Conservation (phyloP, 176 grass and related monocot species). For the Avena insularis region DNA sequence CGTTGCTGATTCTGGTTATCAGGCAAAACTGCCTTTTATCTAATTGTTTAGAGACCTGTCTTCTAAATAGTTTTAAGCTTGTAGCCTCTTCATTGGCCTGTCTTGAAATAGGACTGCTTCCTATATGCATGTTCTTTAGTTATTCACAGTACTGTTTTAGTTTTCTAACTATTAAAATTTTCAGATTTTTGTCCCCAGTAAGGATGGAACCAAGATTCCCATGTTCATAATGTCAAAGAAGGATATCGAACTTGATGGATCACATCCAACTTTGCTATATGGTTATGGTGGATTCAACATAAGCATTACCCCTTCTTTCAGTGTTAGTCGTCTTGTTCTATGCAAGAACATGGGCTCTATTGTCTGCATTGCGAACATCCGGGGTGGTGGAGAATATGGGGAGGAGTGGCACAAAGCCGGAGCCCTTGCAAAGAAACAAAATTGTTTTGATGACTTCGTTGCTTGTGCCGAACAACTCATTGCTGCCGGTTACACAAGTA, state of each 20-base stretch:
- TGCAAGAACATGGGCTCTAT: slow-evolving; percentile 73
- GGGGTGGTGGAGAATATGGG: slow-evolving; percentile 96
- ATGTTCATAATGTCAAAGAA: slow-evolving; percentile 91
- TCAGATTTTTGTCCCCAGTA: slow-evolving; percentile 82
- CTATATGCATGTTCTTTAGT: slow-evolving; percentile 3
- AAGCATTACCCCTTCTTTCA: slow-evolving; percentile 83
- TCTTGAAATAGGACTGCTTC: slow-evolving; percentile 23
- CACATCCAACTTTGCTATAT: slow-evolving; percentile 83
- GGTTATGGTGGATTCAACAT: slow-evolving; percentile 96
- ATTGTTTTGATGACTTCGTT: slow-evolving; percentile 96
- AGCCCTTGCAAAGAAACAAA: slow-evolving; percentile 85
- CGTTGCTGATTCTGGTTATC: background rate
- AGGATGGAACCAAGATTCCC: slow-evolving; percentile 86
- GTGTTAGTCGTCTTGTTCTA: slow-evolving; percentile 71
- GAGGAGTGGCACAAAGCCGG: slow-evolving; percentile 99
- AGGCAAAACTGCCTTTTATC: background rate
- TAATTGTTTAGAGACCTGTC: background rate
- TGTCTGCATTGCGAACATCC: slow-evolving; percentile 88
- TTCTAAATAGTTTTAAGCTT: background rate
- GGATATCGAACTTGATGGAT: slow-evolving; percentile 78
- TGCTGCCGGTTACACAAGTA: slow-evolving; percentile 72
- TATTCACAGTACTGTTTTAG: slow-evolving; percentile 9
- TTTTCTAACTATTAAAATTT: slow-evolving; percentile 30
- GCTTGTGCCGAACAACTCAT: slow-evolving; percentile 80
- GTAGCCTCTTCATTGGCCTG: background rate